Conservation (phyloP, 169 alveolate genomes). For the Plasmodium malariae region DNA sequence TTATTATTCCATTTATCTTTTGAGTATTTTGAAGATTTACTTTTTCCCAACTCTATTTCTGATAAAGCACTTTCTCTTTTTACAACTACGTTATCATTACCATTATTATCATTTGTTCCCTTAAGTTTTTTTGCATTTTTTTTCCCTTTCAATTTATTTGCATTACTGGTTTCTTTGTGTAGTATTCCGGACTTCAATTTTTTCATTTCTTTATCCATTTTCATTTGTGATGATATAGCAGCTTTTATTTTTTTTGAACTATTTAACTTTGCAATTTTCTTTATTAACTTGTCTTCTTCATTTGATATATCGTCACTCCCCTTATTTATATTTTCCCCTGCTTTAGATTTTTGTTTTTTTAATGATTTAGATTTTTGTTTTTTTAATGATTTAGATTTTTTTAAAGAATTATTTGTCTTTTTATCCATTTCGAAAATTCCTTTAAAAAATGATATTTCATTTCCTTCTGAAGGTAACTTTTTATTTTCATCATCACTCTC, state of each 20-base stretch:
- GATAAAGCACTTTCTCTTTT: constrained; percentile 1
- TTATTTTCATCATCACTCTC: constrained; percentile 13
- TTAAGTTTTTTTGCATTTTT: constrained; percentile 34
- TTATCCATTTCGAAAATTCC: constrained; percentile 19
- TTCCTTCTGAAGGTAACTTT: neutral
- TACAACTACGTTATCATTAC: neutral
- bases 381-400: constrained; percentile 45
- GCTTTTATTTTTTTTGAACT: constrained; percentile 44
- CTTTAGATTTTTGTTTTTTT: constrained; percentile 54
- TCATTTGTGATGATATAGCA: constrained; percentile 28
- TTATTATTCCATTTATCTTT: constrained; percentile 58
- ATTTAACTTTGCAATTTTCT: constrained; percentile 25
- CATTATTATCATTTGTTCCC: neutral
- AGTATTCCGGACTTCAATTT: constrained; percentile 23
- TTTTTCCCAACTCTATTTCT: constrained; percentile 14
- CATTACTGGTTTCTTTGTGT: constrained; percentile 16
- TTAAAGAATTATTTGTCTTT: constrained; percentile 20
- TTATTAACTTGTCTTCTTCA: constrained; percentile 31
- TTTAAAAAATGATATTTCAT: constrained; percentile 11
- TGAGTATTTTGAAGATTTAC: constrained; percentile 27
- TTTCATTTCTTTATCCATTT: constrained; percentile 42
- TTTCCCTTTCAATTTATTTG: constrained; percentile 44
- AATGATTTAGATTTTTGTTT: constrained; percentile 49
- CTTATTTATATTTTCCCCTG: constrained; percentile 22
- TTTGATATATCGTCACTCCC: constrained; percentile 35